Percentiles rank a stretch among this genome's conserved stretches.
These are phyloP conservation scores for Takashimella tepidaria DNA, from an alignment of 1,284 basidiomycete species.

Conservation along the genomic window DNA sequence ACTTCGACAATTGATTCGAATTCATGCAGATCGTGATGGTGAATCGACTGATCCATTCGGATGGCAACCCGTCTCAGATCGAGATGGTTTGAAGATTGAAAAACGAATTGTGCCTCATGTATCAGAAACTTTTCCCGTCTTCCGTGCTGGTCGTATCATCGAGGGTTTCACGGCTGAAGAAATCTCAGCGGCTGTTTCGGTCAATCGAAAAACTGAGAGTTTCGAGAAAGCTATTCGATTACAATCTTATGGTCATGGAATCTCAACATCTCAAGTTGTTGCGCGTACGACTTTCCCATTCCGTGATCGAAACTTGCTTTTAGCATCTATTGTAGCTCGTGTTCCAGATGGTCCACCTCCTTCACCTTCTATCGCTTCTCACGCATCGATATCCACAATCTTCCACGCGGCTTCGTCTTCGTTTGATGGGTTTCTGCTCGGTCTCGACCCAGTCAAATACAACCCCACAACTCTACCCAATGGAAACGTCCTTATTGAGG, in stretches of 20 bases:
- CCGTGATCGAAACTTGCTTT: constrained; percentile 78
- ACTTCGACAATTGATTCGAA: constrained; percentile 68
- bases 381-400: constrained; percentile 53
- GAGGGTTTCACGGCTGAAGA: constrained; percentile 94
- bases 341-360: constrained; percentile 50
- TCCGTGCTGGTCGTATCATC: constrained; percentile 85
- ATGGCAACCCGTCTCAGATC: constrained; percentile 78
- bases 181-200: constrained; percentile 64
- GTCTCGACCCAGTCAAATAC: constrained; percentile 59
- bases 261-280: constrained; percentile 52
- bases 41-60: constrained; percentile 54
- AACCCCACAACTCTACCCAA: constrained; percentile 71
- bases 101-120: constrained; percentile 70
- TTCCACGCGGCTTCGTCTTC: constrained; percentile 69
- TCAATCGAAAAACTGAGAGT: constrained; percentile 43
- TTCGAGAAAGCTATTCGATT: constrained; percentile 62
- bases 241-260: constrained; percentile 74
- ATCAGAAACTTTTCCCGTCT: constrained; percentile 75
- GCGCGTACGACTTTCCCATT: constrained; percentile 80
- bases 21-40: constrained; percentile 59
- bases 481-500: constrained; percentile 81
- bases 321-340: constrained; percentile 70
- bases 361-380: constrained; percentile 45
- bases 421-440: constrained; percentile 61
- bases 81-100: constrained; percentile 68